Base-by-base conservation (phyloP, 495 filamentous ascomycete species). In the Parathielavia appendiculata region DNA sequence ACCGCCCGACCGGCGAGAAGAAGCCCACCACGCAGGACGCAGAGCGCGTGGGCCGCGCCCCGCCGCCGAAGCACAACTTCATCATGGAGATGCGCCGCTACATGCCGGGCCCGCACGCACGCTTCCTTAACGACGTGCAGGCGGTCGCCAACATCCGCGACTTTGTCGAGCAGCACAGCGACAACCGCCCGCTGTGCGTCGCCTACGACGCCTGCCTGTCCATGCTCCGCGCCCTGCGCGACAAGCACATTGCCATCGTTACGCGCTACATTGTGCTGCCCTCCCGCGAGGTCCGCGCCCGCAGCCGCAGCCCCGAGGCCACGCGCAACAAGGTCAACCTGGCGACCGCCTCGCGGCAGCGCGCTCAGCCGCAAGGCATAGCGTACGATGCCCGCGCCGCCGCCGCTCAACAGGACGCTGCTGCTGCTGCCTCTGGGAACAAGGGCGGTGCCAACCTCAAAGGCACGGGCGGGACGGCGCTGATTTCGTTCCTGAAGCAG, bases 201-300 rank as follows among this genome's bases (percentile, higher is more conserved):
- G 90, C 95, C 7, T 99, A 89, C 71, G 92, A 99, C 64, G 89
- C 90, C 11, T 95, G 90, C 64, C 80, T 97, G 4, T 82, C 89
- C 17, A 96, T 96, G 86, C 81, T 99, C 47, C 84, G 89, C n/a
- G 77, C 79, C 20, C 84, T 99, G 62, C 86, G 93, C 30, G 91
- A 95, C 70, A 96, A 93, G 71, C 93, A 99, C 66, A 92, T 97
- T 64, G 88, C 90, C 69, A 92, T 99, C 63, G 93, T 97, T 3
- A 91, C 90, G 12, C 90, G 95, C 11, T 99, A 97, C 73, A 96
- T 99, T 69, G 86, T 97, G 60, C 66, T 96, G 54, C 86, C 81
- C 32, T 77, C 76, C 26, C 72, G 75, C 36, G 78, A 79, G 63
- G 71, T 71, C n/a, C 69, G 72, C 54, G 76, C 72, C 0, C 75